Conservation (phyloP, 768 basidiomycete genomes). For the Imleria badia region DNA sequence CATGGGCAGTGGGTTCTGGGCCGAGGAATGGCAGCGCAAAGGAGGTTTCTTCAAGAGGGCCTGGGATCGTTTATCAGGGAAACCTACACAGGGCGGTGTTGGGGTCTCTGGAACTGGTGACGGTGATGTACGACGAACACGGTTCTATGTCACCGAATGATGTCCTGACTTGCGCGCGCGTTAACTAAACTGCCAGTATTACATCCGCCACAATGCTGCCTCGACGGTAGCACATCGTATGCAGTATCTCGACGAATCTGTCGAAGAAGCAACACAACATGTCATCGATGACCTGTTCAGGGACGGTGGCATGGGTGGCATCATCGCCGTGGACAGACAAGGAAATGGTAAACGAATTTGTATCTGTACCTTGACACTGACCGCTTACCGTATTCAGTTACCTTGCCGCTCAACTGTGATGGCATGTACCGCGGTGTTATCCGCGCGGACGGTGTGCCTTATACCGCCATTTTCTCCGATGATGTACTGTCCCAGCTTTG, state of each 20-base stretch:
- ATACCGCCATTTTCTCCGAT: conserved; percentile 76
- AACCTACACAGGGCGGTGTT: conserved; percentile 43
- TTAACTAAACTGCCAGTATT: conserved; percentile 50
- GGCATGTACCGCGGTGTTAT: conserved; percentile 87
- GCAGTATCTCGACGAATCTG: conserved; percentile 54
- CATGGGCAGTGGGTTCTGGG: conserved; percentile 82
- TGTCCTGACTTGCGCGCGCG: neutral
- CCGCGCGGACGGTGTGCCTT: conserved; percentile 62
- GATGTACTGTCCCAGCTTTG: conserved; percentile 43
- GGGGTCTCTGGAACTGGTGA: conserved; percentile 86
- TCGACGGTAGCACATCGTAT: conserved; percentile 67
- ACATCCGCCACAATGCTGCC: conserved; percentile 69
- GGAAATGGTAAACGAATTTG: conserved; percentile 56
- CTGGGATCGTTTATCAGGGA: conserved; percentile 43
- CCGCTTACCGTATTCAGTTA: conserved; percentile 42
- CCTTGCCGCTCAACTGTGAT: conserved; percentile 70
- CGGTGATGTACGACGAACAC: conserved; percentile 60
- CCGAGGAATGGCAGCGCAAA: conserved; percentile 65
- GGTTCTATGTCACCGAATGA: neutral
- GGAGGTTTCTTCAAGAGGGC: conserved; percentile 31
- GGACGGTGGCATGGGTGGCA: conserved; percentile 68
- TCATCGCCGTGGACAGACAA: conserved; percentile 67
- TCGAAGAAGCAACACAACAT: conserved; percentile 51
- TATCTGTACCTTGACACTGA: conserved; percentile 13
- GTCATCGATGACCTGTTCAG: conserved; percentile 58